phyloP scores from a whole-genome alignment of 2,329 filamentous ascomycete species.

The Botryotinia narcissicola region DNA sequence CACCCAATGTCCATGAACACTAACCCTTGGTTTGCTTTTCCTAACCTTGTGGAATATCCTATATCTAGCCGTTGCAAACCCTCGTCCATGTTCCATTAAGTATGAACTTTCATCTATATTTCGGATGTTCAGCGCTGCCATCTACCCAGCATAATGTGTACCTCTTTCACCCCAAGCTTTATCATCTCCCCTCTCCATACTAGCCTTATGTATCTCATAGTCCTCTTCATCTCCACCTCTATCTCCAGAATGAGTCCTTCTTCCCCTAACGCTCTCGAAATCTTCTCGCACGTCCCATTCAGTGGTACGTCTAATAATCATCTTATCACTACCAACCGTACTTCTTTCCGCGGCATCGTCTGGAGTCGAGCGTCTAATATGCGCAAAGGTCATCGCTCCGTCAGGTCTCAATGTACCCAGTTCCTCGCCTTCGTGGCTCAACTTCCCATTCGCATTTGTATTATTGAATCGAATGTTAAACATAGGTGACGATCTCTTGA shows the following conservation, averaged over 20 bases:
- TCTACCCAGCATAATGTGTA: constrained; percentile 1
- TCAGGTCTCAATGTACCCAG: constrained; percentile 25
- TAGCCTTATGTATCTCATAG: neutral
- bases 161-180: neutral
- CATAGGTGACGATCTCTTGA: constrained; percentile 8
- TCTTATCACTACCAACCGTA: constrained; percentile 24
- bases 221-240: neutral
- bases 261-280: neutral
- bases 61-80: neutral
- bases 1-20: neutral
- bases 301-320: constrained; percentile 26
- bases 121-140: neutral
- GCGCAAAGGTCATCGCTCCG: constrained; percentile 20
- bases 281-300: constrained; percentile 27
- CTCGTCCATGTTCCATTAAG: neutral
- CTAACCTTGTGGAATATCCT: neutral
- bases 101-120: neutral
- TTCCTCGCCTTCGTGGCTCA: constrained; percentile 9
- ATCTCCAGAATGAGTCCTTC: neutral
- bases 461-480: constrained; percentile 15
- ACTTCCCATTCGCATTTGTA: neutral
- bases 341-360: constrained; percentile 21
- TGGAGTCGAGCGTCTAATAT: constrained; percentile 23
- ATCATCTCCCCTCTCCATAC: neutral
- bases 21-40: neutral